Base-by-base conservation (phyloP, 1,284 basidiomycete species). In the Somion occarium region DNA sequence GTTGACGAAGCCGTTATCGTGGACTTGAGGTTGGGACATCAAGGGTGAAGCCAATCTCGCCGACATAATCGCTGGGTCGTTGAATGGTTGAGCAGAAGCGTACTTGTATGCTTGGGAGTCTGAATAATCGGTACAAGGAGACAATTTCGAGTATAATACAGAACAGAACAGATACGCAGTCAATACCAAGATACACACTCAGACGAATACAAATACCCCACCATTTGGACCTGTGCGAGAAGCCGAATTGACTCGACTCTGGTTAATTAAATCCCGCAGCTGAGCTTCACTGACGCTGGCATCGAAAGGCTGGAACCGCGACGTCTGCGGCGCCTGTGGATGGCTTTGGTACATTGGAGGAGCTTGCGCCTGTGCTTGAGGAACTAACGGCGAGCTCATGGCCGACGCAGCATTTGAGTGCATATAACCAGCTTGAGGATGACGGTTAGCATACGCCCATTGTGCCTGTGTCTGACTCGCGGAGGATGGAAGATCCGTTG, bases 41-140 rank as follows among this genome's bases (percentile, higher is more conserved):
- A 64, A 56, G 3, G 74, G 69, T 19, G 76, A 71, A 9, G 42
- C 70, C 63, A 88, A 76, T 55, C 81, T 76, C 26, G 84, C 85
- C 42, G 88, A 85, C 86, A 91, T 89, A 52, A 91, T 91, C 15
- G 88, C 88, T 46, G 88, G 88, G 61, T 91, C 88, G 56, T 72
- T 75, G 67, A 88, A 90, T 27, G 75, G 76, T 51, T 75, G 74
- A 48, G 58, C 62, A 41, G 66, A 56, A 54, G 65, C 57, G 56
- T 71, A 73, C 44, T 67, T 68, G 59, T 69, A 72, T 49, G 64
- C 62, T 43, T 64, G 46, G 45, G 55, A 56, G 53, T 69, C 68
- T 65, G 54, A 47, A 57, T 52, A 55, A 46, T 39, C 53, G 42
- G 52, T 59, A 57, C 52, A 53, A 62, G 53, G 56, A 46, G 46